A percentile compares a stretch with the other conserved stretches of the same genome.
Conservation (phyloP, 1,284 basidiomycete species). For the Ceratobasidium theobromae region DNA sequence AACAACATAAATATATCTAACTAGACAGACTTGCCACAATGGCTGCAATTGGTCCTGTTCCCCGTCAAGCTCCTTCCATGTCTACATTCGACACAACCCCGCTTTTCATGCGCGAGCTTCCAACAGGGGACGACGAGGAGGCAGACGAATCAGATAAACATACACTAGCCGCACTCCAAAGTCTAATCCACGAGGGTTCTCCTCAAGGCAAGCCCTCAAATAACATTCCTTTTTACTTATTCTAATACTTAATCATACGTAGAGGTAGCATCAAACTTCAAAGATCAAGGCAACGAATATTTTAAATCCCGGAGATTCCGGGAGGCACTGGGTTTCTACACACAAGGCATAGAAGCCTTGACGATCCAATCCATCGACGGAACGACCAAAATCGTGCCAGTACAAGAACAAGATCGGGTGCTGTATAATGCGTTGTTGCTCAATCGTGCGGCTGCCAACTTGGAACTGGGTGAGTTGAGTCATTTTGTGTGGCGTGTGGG, state of each 20-base stretch:
- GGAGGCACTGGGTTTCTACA: constrained; percentile 89
- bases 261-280: constrained; percentile 90
- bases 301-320: constrained; percentile 83
- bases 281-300: constrained; percentile 93
- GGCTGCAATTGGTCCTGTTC: not conserved
- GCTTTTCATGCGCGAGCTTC: constrained; percentile 90
- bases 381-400: not conserved
- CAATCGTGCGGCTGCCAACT: constrained; percentile 91
- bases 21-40: not conserved
- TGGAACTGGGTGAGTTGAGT: constrained; percentile 76
- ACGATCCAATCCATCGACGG: not conserved
- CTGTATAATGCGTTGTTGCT: constrained; percentile 74
- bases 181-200: constrained; percentile 84
- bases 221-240: not conserved
- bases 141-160: constrained; percentile 52
- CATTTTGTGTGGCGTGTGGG: not conserved
- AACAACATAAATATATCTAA: no score
- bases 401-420: constrained; percentile 61
- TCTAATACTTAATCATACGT: constrained; percentile 43
- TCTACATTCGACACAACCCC: constrained; percentile 59
- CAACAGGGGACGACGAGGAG: constrained; percentile 41
- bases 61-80: not conserved
- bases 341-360: constrained; percentile 78
- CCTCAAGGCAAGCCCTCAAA: constrained; percentile 75
- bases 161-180: constrained; percentile 78